A percentile compares a stretch with the other conserved stretches of the same genome.
phyloP scores from a whole-genome alignment of 345 rosid species.

The Syzygium aromaticum region DNA sequence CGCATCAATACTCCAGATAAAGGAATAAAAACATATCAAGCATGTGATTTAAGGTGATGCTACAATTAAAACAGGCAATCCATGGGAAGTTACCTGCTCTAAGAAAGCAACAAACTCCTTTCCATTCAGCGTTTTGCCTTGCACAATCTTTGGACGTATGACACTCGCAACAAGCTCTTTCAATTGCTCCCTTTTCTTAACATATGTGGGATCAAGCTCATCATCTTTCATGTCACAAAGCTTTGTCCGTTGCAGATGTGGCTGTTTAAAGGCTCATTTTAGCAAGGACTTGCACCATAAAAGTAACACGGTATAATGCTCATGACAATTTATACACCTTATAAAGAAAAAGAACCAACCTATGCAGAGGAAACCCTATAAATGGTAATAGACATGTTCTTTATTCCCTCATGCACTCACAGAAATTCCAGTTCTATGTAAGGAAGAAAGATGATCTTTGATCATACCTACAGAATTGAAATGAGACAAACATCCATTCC shows the following conservation, averaged over 20 bases:
- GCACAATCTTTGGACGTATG: conserved; percentile 89
- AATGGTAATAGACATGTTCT: background rate
- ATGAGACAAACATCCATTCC: background rate
- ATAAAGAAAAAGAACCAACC: background rate
- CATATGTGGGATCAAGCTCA: conserved; percentile 81
- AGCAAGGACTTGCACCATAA: background rate
- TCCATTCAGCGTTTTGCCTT: conserved; percentile 76
- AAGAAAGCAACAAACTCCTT: conserved; percentile 88
- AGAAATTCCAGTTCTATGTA: background rate
- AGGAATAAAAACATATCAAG: background rate
- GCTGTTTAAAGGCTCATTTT: conserved; percentile 4
- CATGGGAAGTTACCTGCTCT: conserved; percentile 55
- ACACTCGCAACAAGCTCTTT: conserved; percentile 73
- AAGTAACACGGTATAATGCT: background rate
- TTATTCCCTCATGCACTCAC: background rate
- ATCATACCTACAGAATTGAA: background rate
- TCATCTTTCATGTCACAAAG: conserved; percentile 94
- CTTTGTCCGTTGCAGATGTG: conserved; percentile 57
- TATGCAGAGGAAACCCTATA: background rate
- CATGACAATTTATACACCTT: background rate
- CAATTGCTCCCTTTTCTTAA: conserved; percentile 68
- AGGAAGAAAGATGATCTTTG: background rate
- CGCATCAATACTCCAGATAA: background rate
- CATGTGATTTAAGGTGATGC: background rate
- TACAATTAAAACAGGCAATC: background rate